Percentiles rank a stretch among this genome's conserved stretches.
Conservation (phyloP, 371 early-diverging fungal species). For the Mucor lusitanicus region DNA sequence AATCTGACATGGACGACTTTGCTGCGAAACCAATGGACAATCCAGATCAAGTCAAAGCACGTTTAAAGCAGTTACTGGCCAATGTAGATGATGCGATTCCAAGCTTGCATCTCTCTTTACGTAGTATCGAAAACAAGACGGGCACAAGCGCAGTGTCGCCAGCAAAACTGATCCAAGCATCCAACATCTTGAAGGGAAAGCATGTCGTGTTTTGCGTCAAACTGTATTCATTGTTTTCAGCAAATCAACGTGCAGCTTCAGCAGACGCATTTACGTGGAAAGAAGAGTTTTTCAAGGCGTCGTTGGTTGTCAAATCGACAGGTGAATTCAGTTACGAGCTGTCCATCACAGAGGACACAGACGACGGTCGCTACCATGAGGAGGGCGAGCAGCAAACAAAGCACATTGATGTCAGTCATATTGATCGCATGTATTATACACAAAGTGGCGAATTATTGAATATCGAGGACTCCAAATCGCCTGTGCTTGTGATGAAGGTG, state of each 20-base stretch:
- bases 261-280: constrained; percentile 75
- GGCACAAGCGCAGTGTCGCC: constrained; percentile 15
- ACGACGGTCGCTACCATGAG: constrained; percentile 79
- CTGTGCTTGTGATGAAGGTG: constrained; percentile 73
- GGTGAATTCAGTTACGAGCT: constrained; percentile 45
- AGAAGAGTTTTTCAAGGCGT: constrained; percentile 64
- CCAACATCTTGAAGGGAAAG: constrained; percentile 14
- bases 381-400: constrained; percentile 33
- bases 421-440: constrained; percentile 69
- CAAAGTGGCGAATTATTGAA: constrained; percentile 70
- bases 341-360: constrained; percentile 56
- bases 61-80: constrained; percentile 49
- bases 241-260: constrained; percentile 54
- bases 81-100: constrained; percentile 70
- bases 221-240: constrained; percentile 69
- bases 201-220: constrained; percentile 38
- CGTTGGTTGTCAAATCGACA: constrained; percentile 15
- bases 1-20: constrained; percentile 59
- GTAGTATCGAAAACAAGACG: constrained; percentile 27
- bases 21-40: constrained; percentile 28
- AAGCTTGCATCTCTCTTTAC: constrained; percentile 55
- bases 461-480: constrained; percentile 67
- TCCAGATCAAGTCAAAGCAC: constrained; percentile 28
- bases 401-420: constrained; percentile 31
- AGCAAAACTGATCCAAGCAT: constrained; percentile 34